A percentile compares a stretch with the other conserved stretches of the same genome.
phyloP scores from a whole-genome alignment of 306 rosid genomes.

The Neltuma alba region DNA sequence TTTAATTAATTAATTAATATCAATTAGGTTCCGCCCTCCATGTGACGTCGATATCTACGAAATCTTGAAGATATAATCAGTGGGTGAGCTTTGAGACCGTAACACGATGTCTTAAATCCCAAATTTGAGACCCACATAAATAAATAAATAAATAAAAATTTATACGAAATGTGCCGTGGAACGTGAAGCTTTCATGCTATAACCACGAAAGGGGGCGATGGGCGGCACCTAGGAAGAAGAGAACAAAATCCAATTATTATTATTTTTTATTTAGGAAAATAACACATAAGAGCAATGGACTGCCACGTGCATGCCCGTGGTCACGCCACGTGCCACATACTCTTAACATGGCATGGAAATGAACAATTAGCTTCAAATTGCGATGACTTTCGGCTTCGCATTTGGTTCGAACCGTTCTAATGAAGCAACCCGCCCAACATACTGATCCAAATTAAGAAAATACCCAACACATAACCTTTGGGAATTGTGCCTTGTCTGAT shows the following conservation, averaged over 20 bases:
- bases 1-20: background rate
- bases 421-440: slow-evolving; percentile 21
- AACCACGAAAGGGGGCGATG: slow-evolving; percentile 35
- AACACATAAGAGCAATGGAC: background rate
- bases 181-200: slow-evolving; percentile 37
- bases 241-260: background rate
- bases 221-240: slow-evolving; percentile 50
- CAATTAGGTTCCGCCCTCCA: background rate
- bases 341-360: slow-evolving; percentile 43
- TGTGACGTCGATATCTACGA: background rate
- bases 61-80: background rate
- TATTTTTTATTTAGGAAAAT: background rate
- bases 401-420: slow-evolving; percentile 36
- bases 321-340: slow-evolving; percentile 52
- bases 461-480: slow-evolving; percentile 5
- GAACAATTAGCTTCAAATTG: background rate
- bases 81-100: background rate
- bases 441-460: background rate
- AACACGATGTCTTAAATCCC: slow-evolving; percentile 19
- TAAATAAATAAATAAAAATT: background rate
- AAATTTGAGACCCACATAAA: background rate
- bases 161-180: slow-evolving; percentile 23
- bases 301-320: slow-evolving; percentile 59
- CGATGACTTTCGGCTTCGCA: slow-evolving; percentile 27
- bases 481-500: slow-evolving; percentile 9